Evolutionary conservation across 176 grass and related monocot genomes (phyloP).

Genomic region (Otatea glauca): DNA sequence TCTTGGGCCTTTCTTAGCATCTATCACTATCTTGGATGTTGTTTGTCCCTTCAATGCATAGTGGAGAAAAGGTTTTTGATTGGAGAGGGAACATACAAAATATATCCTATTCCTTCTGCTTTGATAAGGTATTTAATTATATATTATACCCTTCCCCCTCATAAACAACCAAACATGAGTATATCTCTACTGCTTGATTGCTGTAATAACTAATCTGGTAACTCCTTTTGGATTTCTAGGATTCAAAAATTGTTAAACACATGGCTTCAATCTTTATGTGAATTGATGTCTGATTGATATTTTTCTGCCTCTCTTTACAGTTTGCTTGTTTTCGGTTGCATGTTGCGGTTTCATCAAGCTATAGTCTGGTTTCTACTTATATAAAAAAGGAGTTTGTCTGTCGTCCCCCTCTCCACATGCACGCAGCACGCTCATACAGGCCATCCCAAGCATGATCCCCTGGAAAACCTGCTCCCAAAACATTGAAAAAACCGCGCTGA

Average conservation of each 20-base stretch:
- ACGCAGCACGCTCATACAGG: too few species aligned
- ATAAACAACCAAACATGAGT: slow-evolving; percentile 19
- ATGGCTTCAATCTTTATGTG: too few species aligned
- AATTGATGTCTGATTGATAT: too few species aligned
- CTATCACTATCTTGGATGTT: slow-evolving; percentile 42
- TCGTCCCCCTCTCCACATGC: too few species aligned
- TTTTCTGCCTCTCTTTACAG: too few species aligned
- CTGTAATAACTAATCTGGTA: not conserved
- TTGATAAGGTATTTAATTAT: not conserved
- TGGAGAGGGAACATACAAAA: slow-evolving; percentile 28
- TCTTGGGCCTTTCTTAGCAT: slow-evolving; percentile 20
- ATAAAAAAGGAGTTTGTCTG: too few species aligned
- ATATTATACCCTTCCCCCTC: not conserved
- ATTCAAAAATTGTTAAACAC: not conserved
- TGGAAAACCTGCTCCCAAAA: too few species aligned
- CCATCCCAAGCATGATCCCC: too few species aligned
- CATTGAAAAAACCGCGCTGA: too few species aligned
- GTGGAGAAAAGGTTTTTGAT: slow-evolving; percentile 21
- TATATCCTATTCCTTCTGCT: slow-evolving; percentile 13
- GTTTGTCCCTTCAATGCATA: slow-evolving; percentile 33
- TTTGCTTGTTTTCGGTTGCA: not conserved
- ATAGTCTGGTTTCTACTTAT: too few species aligned
- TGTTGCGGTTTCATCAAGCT: not conserved
- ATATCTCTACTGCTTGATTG: not conserved
- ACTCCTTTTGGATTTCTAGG: not conserved